Evolutionary conservation across 2,329 filamentous ascomycete genomes (phyloP).

Genomic region (Colletotrichum chlorophyti): DNA sequence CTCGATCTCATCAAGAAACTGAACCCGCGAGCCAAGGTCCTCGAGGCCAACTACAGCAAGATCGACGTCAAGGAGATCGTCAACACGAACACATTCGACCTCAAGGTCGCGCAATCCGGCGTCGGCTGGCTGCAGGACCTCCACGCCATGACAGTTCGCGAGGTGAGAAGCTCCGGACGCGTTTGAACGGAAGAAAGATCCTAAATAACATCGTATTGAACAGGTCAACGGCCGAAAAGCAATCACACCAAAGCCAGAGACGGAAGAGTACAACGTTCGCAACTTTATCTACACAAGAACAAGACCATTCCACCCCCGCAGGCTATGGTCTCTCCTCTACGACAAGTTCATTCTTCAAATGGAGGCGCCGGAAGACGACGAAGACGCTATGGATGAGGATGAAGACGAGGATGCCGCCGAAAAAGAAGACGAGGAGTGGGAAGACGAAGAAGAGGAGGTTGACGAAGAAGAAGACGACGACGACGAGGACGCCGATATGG

Average conservation of each 20-base stretch:
- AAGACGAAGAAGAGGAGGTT: slow-evolving; percentile 39
- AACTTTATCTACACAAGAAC: slow-evolving; percentile 73
- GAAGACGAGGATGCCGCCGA: slow-evolving; percentile 37
- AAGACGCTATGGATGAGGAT: slow-evolving; percentile 28
- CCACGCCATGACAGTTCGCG: slow-evolving; percentile 69
- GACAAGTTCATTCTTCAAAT: slow-evolving; percentile 59
- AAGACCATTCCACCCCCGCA: slow-evolving; percentile 58
- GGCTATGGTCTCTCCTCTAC: slow-evolving; percentile 52
- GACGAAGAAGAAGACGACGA: slow-evolving; percentile 33
- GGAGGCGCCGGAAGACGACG: slow-evolving; percentile 45
- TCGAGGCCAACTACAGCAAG: slow-evolving; percentile 65
- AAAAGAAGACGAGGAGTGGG: slow-evolving; percentile 29
- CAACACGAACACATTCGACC: slow-evolving; percentile 69
- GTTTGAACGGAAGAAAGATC: too few relatives aligned
- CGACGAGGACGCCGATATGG: slow-evolving; percentile 32
- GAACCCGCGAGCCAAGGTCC: slow-evolving; percentile 70
- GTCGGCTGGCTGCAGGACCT: slow-evolving; percentile 75
- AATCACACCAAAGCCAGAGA: slow-evolving; percentile 72
- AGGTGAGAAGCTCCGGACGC: too few relatives aligned
- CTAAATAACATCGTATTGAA: accelerated
- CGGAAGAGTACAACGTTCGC: slow-evolving; percentile 74
- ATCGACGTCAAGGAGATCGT: slow-evolving; percentile 69
- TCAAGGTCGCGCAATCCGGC: slow-evolving; percentile 68
- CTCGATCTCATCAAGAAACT: slow-evolving; percentile 63
- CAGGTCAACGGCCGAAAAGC: slow-evolving; percentile 56